These are phyloP conservation scores for Selaginella tamariscina DNA, from an alignment of 75 land plant species.

Conservation along the genomic window DNA sequence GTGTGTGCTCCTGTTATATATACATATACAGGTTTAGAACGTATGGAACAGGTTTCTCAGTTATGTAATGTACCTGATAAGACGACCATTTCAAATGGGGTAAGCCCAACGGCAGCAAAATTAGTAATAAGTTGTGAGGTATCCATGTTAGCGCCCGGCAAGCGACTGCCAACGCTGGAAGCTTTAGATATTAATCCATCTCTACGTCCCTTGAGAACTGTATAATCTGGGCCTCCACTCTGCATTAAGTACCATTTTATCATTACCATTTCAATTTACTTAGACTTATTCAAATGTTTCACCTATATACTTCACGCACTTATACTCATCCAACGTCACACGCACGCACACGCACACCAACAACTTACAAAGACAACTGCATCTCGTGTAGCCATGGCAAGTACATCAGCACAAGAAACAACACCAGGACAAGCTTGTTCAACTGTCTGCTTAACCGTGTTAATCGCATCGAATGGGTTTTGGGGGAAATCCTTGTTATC, in stretches of 20 bases:
- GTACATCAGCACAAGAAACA: conserved; percentile 8
- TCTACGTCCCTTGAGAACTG: conserved; percentile 5
- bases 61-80: conserved; percentile 1
- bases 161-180: not conserved
- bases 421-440: not conserved
- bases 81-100: not conserved
- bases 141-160: conserved; percentile 7
- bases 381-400: conserved; percentile 7
- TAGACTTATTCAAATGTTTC: too few species aligned
- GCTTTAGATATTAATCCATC: not conserved
- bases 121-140: not conserved
- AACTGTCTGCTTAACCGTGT: not conserved
- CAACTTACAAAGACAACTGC: not conserved
- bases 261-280: too few species aligned
- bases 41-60: not conserved
- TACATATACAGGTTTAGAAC: not conserved
- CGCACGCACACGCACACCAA: too few species aligned
- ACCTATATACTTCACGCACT: too few species aligned
- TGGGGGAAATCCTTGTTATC: conserved; percentile 4
- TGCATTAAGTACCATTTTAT: too few species aligned
- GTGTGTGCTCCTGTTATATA: conserved; percentile 35
- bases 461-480: conserved; percentile 12
- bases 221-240: conserved; percentile 7
- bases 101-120: not conserved
- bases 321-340: too few species aligned